Evolutionary conservation across 345 rosid species (phyloP), one percentile per base, ranked within the genome.

Genomic region (Nasturtium officinale): DNA sequence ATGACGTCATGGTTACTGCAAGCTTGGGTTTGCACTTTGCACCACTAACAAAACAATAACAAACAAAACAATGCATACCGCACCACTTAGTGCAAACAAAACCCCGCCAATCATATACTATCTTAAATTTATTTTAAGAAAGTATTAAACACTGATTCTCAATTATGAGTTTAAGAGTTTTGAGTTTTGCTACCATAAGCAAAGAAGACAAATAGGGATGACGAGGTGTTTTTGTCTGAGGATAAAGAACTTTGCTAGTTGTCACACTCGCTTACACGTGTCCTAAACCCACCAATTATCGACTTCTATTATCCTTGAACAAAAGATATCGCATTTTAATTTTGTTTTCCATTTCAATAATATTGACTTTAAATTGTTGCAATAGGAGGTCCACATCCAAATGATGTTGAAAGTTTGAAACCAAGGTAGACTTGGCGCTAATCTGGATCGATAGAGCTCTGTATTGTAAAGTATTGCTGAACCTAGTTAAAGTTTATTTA

Each of bases 201-300:
- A 35, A 35, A 65, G 48, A 56, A 56, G 37, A 46, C 32, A 57
- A 13, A 32, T 43, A 25, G 6, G 70, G 30, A 28, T 71, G 51
- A 28, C 21, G 48, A 50, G 65, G 21, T 69, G 60, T 65, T 46
- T 56, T 25, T 75, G 56, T 50, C 68, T 30, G 37, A 29, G 21
- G 26, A 59, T 18, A 38, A 20, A 58, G 67, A 67, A 30, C 37
- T 74, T 29, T 59, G 35, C 32, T 35, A 67, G 35, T 67, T 61
- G 40, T n/a, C 43, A 28, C 61, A 29, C 50, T 64, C 40, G 76
- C 56, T 32, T n/a, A 63, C 64, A 57, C 67, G 78, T 74, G 66
- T 47, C 11, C 21, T 15, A 6, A 30, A 45, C 38, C 58, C 66
- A 72, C 29, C 52, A 45, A 68, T 11, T 26, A 51, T 26, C 60